These are phyloP conservation scores for Talaromyces stipitatus DNA, from an alignment of 495 filamentous ascomycete genomes.

Conservation along the genomic window DNA sequence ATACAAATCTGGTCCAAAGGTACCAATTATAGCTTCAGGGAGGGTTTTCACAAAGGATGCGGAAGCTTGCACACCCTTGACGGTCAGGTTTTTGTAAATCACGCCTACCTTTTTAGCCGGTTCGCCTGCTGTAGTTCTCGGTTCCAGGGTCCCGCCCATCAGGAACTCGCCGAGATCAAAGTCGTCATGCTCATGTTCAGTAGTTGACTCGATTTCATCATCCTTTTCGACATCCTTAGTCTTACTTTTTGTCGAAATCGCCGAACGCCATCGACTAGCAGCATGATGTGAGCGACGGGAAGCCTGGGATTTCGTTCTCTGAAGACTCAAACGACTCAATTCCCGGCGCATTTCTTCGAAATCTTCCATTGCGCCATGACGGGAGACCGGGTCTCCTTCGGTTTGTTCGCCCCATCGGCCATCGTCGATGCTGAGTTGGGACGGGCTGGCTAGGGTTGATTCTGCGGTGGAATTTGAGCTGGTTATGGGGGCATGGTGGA, in stretches of 20 bases:
- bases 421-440: slow-evolving; percentile 23
- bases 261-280: slow-evolving; percentile 1
- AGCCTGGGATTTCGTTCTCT: slow-evolving; percentile 30
- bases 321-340: slow-evolving; percentile 51
- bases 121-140: slow-evolving; percentile 53
- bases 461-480: slow-evolving; percentile 12
- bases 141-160: slow-evolving; percentile 74
- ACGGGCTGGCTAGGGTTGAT: slow-evolving; percentile 10
- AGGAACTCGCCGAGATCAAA: slow-evolving; percentile 72
- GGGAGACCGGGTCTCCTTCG: slow-evolving; percentile 53
- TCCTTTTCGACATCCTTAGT: slow-evolving; percentile 29
- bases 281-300: slow-evolving; percentile 8
- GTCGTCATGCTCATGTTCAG: slow-evolving; percentile 41
- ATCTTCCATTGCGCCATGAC: slow-evolving; percentile 59
- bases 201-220: slow-evolving; percentile 14
- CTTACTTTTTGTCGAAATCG: slow-evolving; percentile 20
- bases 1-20: slow-evolving; percentile 79
- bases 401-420: slow-evolving; percentile 75
- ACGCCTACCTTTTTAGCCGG: slow-evolving; percentile 82
- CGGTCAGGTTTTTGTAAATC: slow-evolving; percentile 70
- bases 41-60: slow-evolving; percentile 66
- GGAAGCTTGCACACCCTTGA: slow-evolving; percentile 62
- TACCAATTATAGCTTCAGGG: slow-evolving; percentile 71
- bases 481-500: slow-evolving; percentile 7
- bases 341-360: slow-evolving; percentile 61